phyloP scores from a whole-genome alignment of 306 rosid genomes.

The peach (Prunus persica) region Prunus_persica_NCBIv2 NC_034009.1:23912001-23912500 shows the following conservation, averaged over 20 bases:
- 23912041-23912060: constrained; percentile 36
- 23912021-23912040: constrained; percentile 39
- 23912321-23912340: not conserved
- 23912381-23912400: no score
- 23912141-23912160: constrained; percentile 16
- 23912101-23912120: constrained; percentile 43
- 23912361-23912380: no score
- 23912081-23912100: constrained; percentile 40
- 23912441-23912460: no score
- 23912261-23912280: not conserved
- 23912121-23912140: constrained; percentile 36
- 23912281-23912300: not conserved
- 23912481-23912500: no score
- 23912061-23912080: constrained; percentile 41
- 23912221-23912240: not conserved
- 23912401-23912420: no score
- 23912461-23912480: no score
- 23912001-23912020: constrained; percentile 28
- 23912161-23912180: constrained; percentile 13
- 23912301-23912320: not conserved
- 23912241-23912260: not conserved
- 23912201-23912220: constrained; percentile 12
- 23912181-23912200: constrained; percentile 2
- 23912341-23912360: no score
- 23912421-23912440: no score